Evolutionary conservation across 2,329 filamentous ascomycete genomes (phyloP).

Genomic region (Metarhizium album): DNA sequence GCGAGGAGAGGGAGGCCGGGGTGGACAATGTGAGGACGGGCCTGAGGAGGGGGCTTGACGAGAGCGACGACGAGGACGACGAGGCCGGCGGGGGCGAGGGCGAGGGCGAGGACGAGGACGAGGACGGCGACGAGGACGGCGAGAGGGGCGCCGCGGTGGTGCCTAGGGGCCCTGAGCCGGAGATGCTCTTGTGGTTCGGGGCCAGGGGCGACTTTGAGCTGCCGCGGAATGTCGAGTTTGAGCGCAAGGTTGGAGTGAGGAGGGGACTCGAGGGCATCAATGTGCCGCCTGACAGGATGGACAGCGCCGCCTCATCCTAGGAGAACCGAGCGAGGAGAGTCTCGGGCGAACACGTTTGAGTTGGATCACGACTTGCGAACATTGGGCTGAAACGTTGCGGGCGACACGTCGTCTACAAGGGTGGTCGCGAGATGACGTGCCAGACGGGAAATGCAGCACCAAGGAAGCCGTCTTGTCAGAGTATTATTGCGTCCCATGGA

Average conservation of each 20-base stretch:
- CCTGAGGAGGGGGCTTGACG: conserved; percentile 43
- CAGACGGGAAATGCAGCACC: too few species aligned
- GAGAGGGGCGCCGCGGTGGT: conserved; percentile 14
- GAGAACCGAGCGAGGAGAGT: conserved; percentile 38
- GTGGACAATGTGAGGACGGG: conserved; percentile 64
- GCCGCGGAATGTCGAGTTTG: conserved; percentile 33
- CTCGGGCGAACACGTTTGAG: background rate
- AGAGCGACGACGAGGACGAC: conserved; percentile 45
- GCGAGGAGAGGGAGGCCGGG: conserved; percentile 56
- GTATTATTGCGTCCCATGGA: too few species aligned
- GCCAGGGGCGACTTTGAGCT: conserved; percentile 33
- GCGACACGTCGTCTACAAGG: background rate
- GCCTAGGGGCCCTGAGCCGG: conserved; percentile 29
- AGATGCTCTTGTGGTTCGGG: conserved; percentile 36
- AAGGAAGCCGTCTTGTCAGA: too few species aligned
- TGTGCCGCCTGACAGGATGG: conserved; percentile 16
- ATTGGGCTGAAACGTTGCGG: background rate
- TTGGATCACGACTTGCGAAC: background rate
- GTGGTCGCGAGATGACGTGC: too few species aligned
- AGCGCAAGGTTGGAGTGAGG: conserved; percentile 22
- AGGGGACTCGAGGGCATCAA: conserved; percentile 25
- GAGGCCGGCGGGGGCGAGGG: conserved; percentile 44
- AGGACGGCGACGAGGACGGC: conserved; percentile 9
- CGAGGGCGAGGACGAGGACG: conserved; percentile 14
- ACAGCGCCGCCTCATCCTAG: conserved; percentile 10